Conservation (phyloP, 345 rosid species). For the Physaria fendleri region DNA sequence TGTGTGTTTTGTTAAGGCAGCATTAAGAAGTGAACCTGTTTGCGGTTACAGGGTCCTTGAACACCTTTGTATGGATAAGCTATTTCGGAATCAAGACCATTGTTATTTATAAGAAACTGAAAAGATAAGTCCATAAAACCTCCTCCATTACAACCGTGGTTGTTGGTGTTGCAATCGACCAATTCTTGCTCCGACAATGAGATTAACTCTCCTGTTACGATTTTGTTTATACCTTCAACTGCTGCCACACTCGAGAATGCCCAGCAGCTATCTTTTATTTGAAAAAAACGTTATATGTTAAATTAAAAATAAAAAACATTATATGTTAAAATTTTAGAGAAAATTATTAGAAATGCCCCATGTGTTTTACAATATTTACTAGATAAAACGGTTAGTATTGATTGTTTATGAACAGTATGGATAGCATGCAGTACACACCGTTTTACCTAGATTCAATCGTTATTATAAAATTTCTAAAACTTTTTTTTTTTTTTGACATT, state of each 20-base stretch:
- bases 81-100: constrained; percentile 13
- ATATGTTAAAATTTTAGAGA: no score
- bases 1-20: neutral
- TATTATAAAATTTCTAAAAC: no score
- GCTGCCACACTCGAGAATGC: constrained; percentile 24
- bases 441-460: no score
- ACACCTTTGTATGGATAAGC: constrained; percentile 17
- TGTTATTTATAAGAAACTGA: constrained; percentile 36
- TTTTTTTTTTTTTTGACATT: no score
- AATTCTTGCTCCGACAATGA: constrained; percentile 27
- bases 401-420: no score
- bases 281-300: neutral
- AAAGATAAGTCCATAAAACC: neutral
- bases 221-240: constrained; percentile 23
- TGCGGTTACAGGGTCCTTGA: constrained; percentile 26
- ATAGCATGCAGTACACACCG: no score
- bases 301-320: no score
- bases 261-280: constrained; percentile 27
- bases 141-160: constrained; percentile 5
- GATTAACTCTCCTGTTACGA: constrained; percentile 25
- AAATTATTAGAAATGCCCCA: no score
- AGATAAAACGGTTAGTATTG: no score
- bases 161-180: constrained; percentile 17
- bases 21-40: constrained; percentile 33
- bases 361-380: no score